A percentile compares a stretch with the other conserved stretches of the same genome.
Evolutionary conservation across 768 basidiomycete genomes (phyloP).

Genomic region (Brasilioporus rufonigricans): DNA sequence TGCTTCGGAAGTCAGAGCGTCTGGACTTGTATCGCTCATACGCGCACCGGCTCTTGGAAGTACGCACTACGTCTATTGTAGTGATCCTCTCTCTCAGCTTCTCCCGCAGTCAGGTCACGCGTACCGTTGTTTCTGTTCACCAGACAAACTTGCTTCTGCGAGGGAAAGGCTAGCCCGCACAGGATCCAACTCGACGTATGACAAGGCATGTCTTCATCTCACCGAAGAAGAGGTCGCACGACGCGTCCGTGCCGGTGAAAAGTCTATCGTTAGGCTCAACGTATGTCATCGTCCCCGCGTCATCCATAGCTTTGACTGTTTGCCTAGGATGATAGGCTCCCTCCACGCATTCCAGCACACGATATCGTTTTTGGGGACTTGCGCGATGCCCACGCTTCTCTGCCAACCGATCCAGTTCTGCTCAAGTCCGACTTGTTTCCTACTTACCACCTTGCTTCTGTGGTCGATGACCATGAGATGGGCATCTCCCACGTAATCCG

Average conservation of each 20-base stretch:
- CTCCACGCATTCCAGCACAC: conserved; percentile 43
- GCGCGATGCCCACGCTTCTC: conserved; percentile 71
- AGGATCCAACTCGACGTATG: conserved; percentile 81
- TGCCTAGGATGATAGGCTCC: conserved; percentile 56
- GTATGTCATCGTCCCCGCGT: conserved; percentile 43
- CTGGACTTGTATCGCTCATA: conserved; percentile 80
- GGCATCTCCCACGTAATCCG: conserved; percentile 92
- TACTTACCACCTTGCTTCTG: conserved; percentile 94
- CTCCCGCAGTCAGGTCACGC: conserved; percentile 78
- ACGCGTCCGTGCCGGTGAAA: conserved; percentile 71
- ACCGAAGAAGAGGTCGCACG: conserved; percentile 83
- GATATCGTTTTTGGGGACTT: conserved; percentile 79
- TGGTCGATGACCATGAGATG: conserved; percentile 97
- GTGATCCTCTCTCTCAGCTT: background rate
- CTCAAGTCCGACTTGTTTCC: conserved; percentile 92
- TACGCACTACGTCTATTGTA: conserved; percentile 29
- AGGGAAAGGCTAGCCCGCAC: conserved; percentile 67
- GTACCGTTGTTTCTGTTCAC: conserved; percentile 93
- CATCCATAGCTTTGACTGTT: background rate
- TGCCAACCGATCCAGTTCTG: conserved; percentile 87
- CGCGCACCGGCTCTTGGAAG: conserved; percentile 72
- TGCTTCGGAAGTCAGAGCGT: conserved; percentile 71
- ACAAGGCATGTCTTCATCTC: conserved; percentile 83
- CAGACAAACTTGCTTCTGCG: conserved; percentile 63
- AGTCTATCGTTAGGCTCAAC: conserved; percentile 82